Evolutionary conservation across 2,329 filamentous ascomycete species (phyloP).

Genomic region (Bertia moriformis): DNA sequence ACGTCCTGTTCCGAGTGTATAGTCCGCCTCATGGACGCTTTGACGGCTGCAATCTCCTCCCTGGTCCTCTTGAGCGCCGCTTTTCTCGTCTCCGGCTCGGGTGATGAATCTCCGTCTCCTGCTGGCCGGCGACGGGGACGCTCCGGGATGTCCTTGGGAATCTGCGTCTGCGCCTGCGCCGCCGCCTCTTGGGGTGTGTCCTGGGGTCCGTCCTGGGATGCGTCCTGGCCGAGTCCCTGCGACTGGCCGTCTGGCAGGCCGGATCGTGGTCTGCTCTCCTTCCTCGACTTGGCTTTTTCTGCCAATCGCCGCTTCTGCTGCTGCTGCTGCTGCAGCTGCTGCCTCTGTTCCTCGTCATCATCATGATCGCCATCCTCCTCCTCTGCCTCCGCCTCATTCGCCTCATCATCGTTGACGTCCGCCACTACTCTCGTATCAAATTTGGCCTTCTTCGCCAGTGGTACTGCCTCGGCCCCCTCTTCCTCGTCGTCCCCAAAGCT

Average conservation of each 20-base stretch:
- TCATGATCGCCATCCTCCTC: slow-evolving; percentile 7
- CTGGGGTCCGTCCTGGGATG: slow-evolving; percentile 2
- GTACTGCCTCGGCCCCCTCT: slow-evolving; percentile 37
- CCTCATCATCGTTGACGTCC: slow-evolving; percentile 29
- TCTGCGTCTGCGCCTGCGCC: slow-evolving; percentile 3
- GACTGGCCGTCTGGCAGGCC: slow-evolving; percentile 8
- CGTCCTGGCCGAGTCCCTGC: slow-evolving; percentile 3
- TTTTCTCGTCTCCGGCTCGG: slow-evolving; percentile 21
- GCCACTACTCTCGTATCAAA: slow-evolving; percentile 65
- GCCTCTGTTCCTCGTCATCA: slow-evolving; percentile 10
- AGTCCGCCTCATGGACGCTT: slow-evolving; percentile 66
- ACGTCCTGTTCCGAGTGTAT: slow-evolving; percentile 20
- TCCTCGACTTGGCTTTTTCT: slow-evolving; percentile 14
- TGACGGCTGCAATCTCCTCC: slow-evolving; percentile 66
- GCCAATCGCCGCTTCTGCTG: slow-evolving; percentile 12
- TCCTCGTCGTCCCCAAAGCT: slow-evolving; percentile 64
- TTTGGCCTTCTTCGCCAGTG: slow-evolving; percentile 60
- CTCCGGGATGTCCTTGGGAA: no score
- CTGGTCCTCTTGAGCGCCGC: slow-evolving; percentile 56
- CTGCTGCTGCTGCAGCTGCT: slow-evolving; percentile 10
- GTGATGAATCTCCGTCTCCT: slow-evolving; percentile 15
- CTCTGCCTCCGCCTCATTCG: slow-evolving; percentile 10
- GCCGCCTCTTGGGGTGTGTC: slow-evolving; percentile 2
- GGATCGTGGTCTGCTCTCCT: no score
- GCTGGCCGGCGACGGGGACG: no score